Conservation (phyloP, 352 stramenopile genomes). For the Globisporangium radiosum region DNA sequence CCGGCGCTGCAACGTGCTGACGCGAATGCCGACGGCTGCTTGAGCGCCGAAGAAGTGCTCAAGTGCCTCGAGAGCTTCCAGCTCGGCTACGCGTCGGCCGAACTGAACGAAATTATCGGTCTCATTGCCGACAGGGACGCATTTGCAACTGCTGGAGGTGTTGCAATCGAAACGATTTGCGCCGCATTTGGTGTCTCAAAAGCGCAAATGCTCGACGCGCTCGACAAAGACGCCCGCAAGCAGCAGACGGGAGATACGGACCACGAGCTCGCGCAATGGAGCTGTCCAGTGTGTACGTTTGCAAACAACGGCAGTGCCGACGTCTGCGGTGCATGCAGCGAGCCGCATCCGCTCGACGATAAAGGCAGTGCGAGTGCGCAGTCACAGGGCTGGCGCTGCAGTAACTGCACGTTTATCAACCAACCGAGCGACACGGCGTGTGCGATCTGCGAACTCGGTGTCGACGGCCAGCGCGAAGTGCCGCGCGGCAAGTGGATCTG, state of each 20-base stretch:
- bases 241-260: slow-evolving; percentile 14
- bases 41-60: slow-evolving; percentile 66
- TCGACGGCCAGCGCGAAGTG: slow-evolving; percentile 69
- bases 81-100: slow-evolving; percentile 70
- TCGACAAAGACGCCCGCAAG: slow-evolving; percentile 34
- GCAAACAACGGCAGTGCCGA: slow-evolving; percentile 41
- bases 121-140: slow-evolving; percentile 53
- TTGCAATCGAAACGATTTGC: slow-evolving; percentile 67
- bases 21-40: slow-evolving; percentile 50
- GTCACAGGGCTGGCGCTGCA: slow-evolving; percentile 63
- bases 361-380: slow-evolving; percentile 15
- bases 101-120: slow-evolving; percentile 79
- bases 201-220: slow-evolving; percentile 43
- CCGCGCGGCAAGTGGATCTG: slow-evolving; percentile 84
- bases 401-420: slow-evolving; percentile 87
- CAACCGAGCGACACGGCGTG: slow-evolving; percentile 61
- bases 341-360: slow-evolving; percentile 43
- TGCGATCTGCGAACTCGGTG: slow-evolving; percentile 78
- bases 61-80: slow-evolving; percentile 86
- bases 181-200: slow-evolving; percentile 56
- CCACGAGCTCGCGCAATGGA: slow-evolving; percentile 28
- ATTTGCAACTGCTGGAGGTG: slow-evolving; percentile 34
- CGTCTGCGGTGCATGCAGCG: slow-evolving; percentile 51
- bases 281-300: slow-evolving; percentile 75
- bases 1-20: slow-evolving; percentile 64